Percentiles rank a stretch among this genome's conserved stretches.
Conservation (phyloP, 306 rosid species). For the Rosa chinensis region DNA sequence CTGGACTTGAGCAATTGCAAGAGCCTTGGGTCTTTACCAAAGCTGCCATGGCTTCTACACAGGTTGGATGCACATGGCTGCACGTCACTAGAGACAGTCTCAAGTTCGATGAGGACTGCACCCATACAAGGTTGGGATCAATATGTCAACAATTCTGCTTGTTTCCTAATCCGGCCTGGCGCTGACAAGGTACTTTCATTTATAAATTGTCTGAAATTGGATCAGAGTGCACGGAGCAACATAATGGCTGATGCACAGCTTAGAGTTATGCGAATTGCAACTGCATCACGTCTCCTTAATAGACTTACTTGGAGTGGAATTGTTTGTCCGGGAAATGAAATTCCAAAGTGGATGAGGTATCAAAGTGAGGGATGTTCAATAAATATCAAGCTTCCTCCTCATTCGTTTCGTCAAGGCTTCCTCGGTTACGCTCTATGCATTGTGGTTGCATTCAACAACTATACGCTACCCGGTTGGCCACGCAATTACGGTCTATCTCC, state of each 20-base stretch:
- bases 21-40: background rate
- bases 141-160: no score
- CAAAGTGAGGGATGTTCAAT: background rate
- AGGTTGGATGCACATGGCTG: background rate
- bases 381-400: background rate
- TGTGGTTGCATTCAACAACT: background rate
- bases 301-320: fast-evolving
- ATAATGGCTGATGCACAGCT: background rate
- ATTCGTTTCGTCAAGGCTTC: background rate
- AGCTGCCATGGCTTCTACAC: background rate
- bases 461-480: no score
- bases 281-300: no score
- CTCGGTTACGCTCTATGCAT: background rate
- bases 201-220: background rate
- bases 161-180: no score
- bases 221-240: background rate
- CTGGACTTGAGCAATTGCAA: no score
- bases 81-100: background rate
- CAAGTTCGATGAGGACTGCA: background rate
- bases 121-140: background rate
- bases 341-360: background rate
- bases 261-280: background rate
- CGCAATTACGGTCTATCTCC: no score
- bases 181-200: fast-evolving
- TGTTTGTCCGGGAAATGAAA: background rate